Percentiles rank a stretch among this genome's conserved stretches.
Evolutionary conservation across 2,329 filamentous ascomycete genomes (phyloP).

Genomic region (Aureobasidium sp.): DNA sequence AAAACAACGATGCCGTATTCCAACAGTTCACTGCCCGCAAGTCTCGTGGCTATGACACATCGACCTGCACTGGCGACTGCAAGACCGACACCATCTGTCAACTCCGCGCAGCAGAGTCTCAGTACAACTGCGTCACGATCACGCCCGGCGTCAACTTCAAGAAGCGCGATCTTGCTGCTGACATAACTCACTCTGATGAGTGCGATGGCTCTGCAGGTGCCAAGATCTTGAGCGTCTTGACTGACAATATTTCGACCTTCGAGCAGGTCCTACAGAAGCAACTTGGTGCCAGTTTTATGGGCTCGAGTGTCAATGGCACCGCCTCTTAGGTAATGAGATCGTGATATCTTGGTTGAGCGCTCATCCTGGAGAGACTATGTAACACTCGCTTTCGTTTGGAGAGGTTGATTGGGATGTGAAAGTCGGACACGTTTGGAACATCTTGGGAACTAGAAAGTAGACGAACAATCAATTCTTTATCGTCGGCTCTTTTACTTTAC

Average conservation of each 20-base stretch:
- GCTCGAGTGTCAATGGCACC: neutral
- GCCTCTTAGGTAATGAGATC: neutral
- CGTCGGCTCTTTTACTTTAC: neutral
- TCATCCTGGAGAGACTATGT: neutral
- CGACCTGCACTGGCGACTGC: constrained; percentile 39
- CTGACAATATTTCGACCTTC: neutral
- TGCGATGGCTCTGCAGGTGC: constrained; percentile 11
- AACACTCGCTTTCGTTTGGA: neutral
- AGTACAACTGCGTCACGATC: constrained; percentile 42
- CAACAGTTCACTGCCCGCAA: constrained; percentile 43
- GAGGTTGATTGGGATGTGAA: neutral
- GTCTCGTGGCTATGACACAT: constrained; percentile 40
- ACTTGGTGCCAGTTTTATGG: constrained; percentile 7
- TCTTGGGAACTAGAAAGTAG: neutral
- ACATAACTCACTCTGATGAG: neutral
- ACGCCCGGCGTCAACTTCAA: constrained; percentile 12
- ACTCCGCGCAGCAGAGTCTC: constrained; percentile 45
- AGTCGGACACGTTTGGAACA: neutral
- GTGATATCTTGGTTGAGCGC: neutral
- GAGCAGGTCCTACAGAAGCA: neutral
- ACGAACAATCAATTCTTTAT: neutral
- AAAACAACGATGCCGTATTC: constrained; percentile 39
- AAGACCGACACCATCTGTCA: constrained; percentile 44
- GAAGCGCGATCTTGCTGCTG: neutral
- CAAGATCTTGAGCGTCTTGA: neutral